These are phyloP conservation scores for Plantago ovata DNA, from an alignment of 257 asterid genomes.

Conservation along the genomic window DNA sequence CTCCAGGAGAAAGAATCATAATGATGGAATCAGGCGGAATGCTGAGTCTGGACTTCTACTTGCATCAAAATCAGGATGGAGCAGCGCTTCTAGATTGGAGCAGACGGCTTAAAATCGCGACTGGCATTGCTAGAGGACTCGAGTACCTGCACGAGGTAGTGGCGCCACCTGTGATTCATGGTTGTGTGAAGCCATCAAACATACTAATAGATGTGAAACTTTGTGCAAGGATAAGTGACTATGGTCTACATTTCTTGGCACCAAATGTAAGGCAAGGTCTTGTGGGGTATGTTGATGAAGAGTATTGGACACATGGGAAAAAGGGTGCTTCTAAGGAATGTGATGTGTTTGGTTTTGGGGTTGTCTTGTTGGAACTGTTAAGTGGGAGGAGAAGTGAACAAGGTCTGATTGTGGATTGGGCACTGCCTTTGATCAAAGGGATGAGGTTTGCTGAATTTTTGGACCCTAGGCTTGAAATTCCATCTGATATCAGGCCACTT, in stretches of 20 bases:
- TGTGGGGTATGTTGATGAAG: conserved; percentile 60
- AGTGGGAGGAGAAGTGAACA: conserved; percentile 59
- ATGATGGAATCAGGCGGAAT: conserved; percentile 69
- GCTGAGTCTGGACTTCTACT: conserved; percentile 70
- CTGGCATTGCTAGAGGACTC: conserved; percentile 65
- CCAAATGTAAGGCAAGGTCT: conserved; percentile 40
- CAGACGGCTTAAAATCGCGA: conserved; percentile 56
- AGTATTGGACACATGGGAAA: conserved; percentile 41
- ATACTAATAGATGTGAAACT: conserved; percentile 60
- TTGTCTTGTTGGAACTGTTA: conserved; percentile 76
- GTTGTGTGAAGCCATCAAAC: conserved; percentile 79
- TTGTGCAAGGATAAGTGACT: conserved; percentile 57
- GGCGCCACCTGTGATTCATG: conserved; percentile 66
- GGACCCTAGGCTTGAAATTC: conserved; percentile 54
- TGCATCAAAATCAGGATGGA: conserved; percentile 58
- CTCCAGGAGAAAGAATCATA: conserved; percentile 77
- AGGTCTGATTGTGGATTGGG: conserved; percentile 60
- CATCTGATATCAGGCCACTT: conserved; percentile 46
- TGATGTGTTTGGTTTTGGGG: conserved; percentile 78
- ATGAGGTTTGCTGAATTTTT: conserved; percentile 53
- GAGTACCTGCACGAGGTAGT: conserved; percentile 61
- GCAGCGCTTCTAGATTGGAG: conserved; percentile 62
- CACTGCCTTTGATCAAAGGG: conserved; percentile 65
- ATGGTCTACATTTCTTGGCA: conserved; percentile 67
- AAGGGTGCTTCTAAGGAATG: conserved; percentile 60